Percentiles rank a stretch among this genome's conserved stretches.
Evolutionary conservation across 2,329 filamentous ascomycete genomes (phyloP).

Genomic region (Calonectria pseudoturangicola): DNA sequence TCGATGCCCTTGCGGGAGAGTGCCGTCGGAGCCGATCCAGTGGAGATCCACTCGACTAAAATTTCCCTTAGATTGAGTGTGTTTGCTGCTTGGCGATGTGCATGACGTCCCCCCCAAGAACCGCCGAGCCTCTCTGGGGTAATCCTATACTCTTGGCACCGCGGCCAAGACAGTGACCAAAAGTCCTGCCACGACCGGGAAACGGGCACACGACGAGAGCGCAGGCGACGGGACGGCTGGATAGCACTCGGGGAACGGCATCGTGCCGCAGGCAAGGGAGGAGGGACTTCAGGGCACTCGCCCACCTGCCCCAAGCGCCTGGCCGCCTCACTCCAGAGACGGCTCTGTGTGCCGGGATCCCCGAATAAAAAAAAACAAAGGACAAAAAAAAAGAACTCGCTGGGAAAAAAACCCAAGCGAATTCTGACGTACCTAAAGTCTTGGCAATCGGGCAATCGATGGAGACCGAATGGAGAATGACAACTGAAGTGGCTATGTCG

Average conservation of each 20-base stretch:
- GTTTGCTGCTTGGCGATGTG: constrained; percentile 59
- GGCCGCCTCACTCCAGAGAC: constrained; percentile 55
- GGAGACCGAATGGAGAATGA: constrained; percentile 8
- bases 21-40: constrained; percentile 57
- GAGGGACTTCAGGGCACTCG: constrained; percentile 54
- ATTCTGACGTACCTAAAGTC: constrained; percentile 52
- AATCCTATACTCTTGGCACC: constrained; percentile 39
- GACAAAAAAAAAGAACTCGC: constrained; percentile 32
- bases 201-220: background rate
- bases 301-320: constrained; percentile 58
- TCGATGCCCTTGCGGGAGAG: constrained; percentile 54
- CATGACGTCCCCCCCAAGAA: constrained; percentile 52
- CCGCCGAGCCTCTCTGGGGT: constrained; percentile 40
- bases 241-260: background rate
- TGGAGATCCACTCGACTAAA: constrained; percentile 56
- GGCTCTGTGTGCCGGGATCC: constrained; percentile 50
- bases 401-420: constrained; percentile 47
- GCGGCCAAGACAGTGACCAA: constrained; percentile 22
- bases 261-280: constrained; percentile 40
- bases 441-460: constrained; percentile 38
- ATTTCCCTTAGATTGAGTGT: constrained; percentile 56
- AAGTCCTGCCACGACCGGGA: constrained; percentile 9
- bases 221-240: background rate
- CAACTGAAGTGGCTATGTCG: constrained; percentile 10
- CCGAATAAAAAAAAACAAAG: constrained; percentile 48